Evolutionary conservation across 78 protist genomes (phyloP), one percentile per base, ranked within the genome.

Genomic region (Andalucia godoyi): DNA sequence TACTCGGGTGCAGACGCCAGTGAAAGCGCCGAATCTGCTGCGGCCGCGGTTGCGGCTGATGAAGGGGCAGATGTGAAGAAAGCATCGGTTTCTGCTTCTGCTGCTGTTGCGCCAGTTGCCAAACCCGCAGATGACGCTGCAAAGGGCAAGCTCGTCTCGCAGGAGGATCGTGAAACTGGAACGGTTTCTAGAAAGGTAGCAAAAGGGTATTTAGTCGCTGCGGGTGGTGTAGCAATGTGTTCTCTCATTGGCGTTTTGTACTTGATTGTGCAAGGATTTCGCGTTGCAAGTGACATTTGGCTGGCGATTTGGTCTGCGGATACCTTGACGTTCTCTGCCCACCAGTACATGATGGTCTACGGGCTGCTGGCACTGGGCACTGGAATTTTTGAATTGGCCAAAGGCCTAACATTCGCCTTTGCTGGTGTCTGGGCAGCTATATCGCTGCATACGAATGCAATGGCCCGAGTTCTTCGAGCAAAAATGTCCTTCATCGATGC

Each of bases 401-500:
- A 30, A 5, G 4, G 4, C 3, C 29, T 61, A 36, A 5, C 5
- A 17, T 39, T 39, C 17, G 66, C 58, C 4, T 4, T 4, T 21
- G 30, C 64, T 10, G 58, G 36, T 17, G 39, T 50, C 5, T 18
- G 29, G 25, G 66, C 41, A 8, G 1, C n/a, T 54, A 4, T 34
- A 4, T 18, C 38, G 43, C 10, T 81, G 17, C 85, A 83, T 62
- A 38, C 0, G 2, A 21, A 6, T 30, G 27, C 45, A 62, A 23
- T 77, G 36, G 47, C 1, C 9, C 12, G 61, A 6, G 43, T 81
- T 34, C 0, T 71, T 33, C 32, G n/a, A 36, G 38, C 79, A 8
- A 81, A 81, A 30, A 36, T 51, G 42, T 0, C 69, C 66, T 89
- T 89, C 80, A 90, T 88, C 60, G 96, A 91, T 68, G 72, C 85